Evolutionary conservation across 805 yeast genomes (phyloP).

Genomic region (Hyphopichia homilentoma): DNA sequence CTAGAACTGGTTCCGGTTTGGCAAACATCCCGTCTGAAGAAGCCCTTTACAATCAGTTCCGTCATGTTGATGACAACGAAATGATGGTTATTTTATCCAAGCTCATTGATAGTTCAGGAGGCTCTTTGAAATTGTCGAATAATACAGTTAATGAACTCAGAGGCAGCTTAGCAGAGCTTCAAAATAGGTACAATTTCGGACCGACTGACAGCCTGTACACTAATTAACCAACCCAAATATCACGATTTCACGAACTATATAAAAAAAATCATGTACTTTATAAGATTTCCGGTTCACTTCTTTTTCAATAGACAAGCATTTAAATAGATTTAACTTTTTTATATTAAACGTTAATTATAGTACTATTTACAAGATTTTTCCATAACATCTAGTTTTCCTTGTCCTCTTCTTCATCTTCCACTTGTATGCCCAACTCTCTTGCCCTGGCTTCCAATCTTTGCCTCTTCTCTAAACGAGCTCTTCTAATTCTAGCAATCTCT

Average conservation of each 20-base stretch:
- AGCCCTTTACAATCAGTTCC: background rate
- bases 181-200: constrained; percentile 3
- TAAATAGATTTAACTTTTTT: no score
- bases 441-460: constrained; percentile 70
- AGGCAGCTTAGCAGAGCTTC: constrained; percentile 15
- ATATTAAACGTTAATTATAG: no score
- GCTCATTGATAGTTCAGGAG: constrained; percentile 14
- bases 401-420: constrained; percentile 22
- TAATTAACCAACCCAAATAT: no score
- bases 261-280: no score
- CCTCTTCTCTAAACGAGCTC: constrained; percentile 71
- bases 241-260: no score
- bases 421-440: constrained; percentile 61
- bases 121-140: constrained; percentile 16
- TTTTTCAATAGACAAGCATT: no score
- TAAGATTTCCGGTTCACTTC: no score
- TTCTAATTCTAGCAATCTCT: constrained; percentile 82
- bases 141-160: constrained; percentile 24
- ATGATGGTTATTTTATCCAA: constrained; percentile 5
- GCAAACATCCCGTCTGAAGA: background rate
- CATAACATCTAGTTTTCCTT: no score
- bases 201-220: no score
- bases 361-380: no score
- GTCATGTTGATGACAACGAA: constrained; percentile 1
- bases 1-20: constrained; percentile 3